phyloP scores from a whole-genome alignment of 2,329 filamentous ascomycete species.

The Bipolaris bicolor region DNA sequence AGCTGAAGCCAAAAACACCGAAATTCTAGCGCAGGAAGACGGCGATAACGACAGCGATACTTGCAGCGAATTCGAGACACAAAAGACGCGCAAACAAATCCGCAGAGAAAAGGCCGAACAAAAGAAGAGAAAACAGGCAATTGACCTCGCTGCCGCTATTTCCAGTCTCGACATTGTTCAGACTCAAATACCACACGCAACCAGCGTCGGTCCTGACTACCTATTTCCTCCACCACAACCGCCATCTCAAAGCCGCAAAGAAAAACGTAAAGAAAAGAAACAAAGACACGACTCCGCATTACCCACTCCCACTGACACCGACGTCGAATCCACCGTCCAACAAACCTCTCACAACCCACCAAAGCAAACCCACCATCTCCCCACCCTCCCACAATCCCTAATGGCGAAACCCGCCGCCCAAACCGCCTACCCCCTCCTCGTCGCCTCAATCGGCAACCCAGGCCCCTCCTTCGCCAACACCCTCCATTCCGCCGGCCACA shows the following conservation, averaged over 20 bases:
- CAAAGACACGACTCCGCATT: slow-evolving; percentile 15
- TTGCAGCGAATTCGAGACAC: slow-evolving; percentile 1
- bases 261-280: slow-evolving; percentile 33
- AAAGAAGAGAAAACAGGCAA: slow-evolving; percentile 10
- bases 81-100: slow-evolving; percentile 32
- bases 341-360: slow-evolving; percentile 25
- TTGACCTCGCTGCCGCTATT: neutral
- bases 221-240: slow-evolving; percentile 1
- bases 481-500: slow-evolving; percentile 87
- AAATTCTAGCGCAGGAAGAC: slow-evolving; percentile 17
- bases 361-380: slow-evolving; percentile 6
- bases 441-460: slow-evolving; percentile 89
- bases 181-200: slow-evolving; percentile 1
- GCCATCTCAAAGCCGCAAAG: slow-evolving; percentile 27
- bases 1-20: slow-evolving; percentile 25
- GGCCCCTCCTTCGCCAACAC: slow-evolving; percentile 70
- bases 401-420: slow-evolving; percentile 34
- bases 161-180: slow-evolving; percentile 1
- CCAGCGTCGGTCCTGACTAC: slow-evolving; percentile 3
- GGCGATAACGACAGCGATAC: slow-evolving; percentile 12
- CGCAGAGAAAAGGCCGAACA: slow-evolving; percentile 25
- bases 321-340: slow-evolving; percentile 18
- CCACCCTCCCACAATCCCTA: slow-evolving; percentile 4
- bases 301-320: slow-evolving; percentile 28
- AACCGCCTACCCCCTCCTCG: slow-evolving; percentile 63